Conservation (phyloP, 345 rosid genomes). For the Leavenworthia alabamica region DNA sequence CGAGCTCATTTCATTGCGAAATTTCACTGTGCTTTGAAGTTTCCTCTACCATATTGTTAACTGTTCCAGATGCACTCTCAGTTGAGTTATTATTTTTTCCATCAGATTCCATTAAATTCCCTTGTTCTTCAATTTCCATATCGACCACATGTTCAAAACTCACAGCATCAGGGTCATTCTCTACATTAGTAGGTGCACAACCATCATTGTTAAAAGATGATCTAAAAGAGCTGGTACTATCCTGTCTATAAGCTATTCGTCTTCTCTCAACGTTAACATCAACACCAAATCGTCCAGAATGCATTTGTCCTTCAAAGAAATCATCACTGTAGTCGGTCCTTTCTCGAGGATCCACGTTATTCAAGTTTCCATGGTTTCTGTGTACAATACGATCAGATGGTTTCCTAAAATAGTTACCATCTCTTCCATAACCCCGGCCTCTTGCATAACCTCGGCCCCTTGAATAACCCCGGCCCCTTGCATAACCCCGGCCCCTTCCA, state of each 20-base stretch:
- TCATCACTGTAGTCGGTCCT: slow-evolving; percentile 42
- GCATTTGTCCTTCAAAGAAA: slow-evolving; percentile 49
- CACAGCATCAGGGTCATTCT: slow-evolving; percentile 48
- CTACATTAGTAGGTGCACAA: slow-evolving; percentile 39
- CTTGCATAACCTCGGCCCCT: slow-evolving; percentile 27
- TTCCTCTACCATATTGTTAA: slow-evolving; percentile 50
- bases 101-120: slow-evolving; percentile 54
- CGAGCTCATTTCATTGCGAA: slow-evolving; percentile 49
- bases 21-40: slow-evolving; percentile 45
- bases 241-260: slow-evolving; percentile 59
- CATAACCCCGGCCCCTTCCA: slow-evolving; percentile 52
- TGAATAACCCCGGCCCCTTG: slow-evolving; percentile 47
- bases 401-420: slow-evolving; percentile 46
- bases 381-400: slow-evolving; percentile 50
- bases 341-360: slow-evolving; percentile 54
- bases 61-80: slow-evolving; percentile 53
- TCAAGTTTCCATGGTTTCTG: slow-evolving; percentile 53
- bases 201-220: slow-evolving; percentile 43
- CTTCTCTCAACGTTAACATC: slow-evolving; percentile 60
- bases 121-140: slow-evolving; percentile 42
- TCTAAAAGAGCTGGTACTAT: slow-evolving; percentile 57
- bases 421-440: slow-evolving; percentile 54
- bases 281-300: slow-evolving; percentile 53
- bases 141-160: slow-evolving; percentile 45
- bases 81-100: slow-evolving; percentile 47